Evolutionary conservation across 75 land plant species (phyloP), one percentile per base, ranked within the genome.

Genomic region (Pinus tabuliformis): DNA sequence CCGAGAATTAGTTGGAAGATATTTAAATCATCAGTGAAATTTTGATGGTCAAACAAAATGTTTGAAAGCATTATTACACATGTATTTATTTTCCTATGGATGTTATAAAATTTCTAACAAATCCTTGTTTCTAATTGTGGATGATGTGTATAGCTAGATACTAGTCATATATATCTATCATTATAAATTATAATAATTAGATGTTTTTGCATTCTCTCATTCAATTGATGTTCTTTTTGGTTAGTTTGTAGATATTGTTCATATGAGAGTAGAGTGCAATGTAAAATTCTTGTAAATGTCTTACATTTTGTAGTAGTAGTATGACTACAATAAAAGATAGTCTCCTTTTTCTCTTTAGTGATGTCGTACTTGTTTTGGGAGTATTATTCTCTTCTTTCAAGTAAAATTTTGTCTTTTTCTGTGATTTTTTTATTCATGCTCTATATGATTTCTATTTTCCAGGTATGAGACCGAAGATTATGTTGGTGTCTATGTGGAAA

Each of bases 391-490:
- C 1, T 59, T 24, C 22, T 59, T 21, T 21, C 9, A 21, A 59
- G 22, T 18, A 8, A 59, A 59, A 1, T 2, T 0, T 1, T 4
- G 21, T 17, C 8, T 13, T 20, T 39, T 39, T 28, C 8, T 76
- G 1, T 3, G 16, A 5, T 8, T 30, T 76, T 76, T 26, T 39
- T 63, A 33, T 30, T 45, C 62, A 49, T 28, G 7, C n/a, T 28
- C 6, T 17, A 6, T 15, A 59, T 59, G 8, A 17, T 6, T 20
- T 59, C 20, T 22, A n/a, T 59, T 81, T 26, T 18, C 52, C 77
- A 93, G 93, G 73, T 91, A 91, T 78, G 94, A 85, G 76, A 91
- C 93, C 57, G 90, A 93, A 70, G 93, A 91, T 36, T 93, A 93
- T 82, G 93, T 93, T 77, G 93, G 93, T 75, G 96, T 91, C 12